Evolutionary conservation across 257 asterid genomes (phyloP), one percentile per base, ranked within the genome.

Genomic region (Avicennia marina): DNA sequence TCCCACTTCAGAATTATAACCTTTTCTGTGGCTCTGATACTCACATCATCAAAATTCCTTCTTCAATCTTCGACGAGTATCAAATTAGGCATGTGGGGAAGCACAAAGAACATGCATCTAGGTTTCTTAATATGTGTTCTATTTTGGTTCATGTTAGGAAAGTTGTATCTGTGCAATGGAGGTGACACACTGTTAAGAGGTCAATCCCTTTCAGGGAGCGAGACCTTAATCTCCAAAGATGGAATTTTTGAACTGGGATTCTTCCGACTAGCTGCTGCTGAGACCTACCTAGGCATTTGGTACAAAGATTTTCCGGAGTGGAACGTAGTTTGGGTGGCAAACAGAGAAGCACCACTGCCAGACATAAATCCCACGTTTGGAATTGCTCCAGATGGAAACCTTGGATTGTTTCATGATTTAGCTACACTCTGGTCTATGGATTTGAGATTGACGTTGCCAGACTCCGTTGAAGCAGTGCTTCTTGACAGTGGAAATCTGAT

Each of bases 181-280:
- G n/a, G n/a, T n/a, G n/a, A n/a, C n/a, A n/a, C n/a, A n/a, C n/a
- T n/a, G n/a, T n/a, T n/a, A n/a, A n/a, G n/a, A n/a, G n/a, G n/a
- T n/a, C n/a, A n/a, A n/a, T n/a, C n/a, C n/a, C n/a, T n/a, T n/a
- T n/a, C n/a, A n/a, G n/a, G n/a, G n/a, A n/a, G n/a, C n/a, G n/a
- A n/a, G n/a, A n/a, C n/a, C n/a, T n/a, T n/a, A n/a, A n/a, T n/a
- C n/a, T n/a, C n/a, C n/a, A n/a, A 49, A 62, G 47, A 42, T 33
- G 67, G 56, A 21, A 68, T 40, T 4, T 78, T 78, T 53, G 74
- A 71, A 27, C 53, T 78, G 69, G 84, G 84, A 24, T 71, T 78
- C 65, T 74, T 78, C 71, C 9, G 49, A 21, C 21, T 2, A 47
- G 60, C 60, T 4, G 33, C 24, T 34, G 7, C 26, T 39, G n/a